A percentile compares a stretch with the other conserved stretches of the same genome.
Evolutionary conservation across 2,329 filamentous ascomycete genomes (phyloP).

Genomic region (Xylaria sp.): DNA sequence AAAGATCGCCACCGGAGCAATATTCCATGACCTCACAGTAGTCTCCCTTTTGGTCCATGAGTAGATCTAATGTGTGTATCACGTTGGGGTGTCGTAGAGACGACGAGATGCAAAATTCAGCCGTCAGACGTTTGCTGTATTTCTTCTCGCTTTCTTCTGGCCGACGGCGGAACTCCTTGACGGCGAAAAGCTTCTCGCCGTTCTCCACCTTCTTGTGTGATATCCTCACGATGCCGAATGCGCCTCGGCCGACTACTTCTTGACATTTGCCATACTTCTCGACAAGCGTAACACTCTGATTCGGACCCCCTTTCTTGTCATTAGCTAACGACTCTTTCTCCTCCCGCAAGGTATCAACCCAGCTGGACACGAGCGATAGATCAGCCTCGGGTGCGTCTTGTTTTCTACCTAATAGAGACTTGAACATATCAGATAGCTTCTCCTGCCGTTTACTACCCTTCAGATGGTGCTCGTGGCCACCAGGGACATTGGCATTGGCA

Average conservation of each 20-base stretch:
- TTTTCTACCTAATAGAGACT: slow-evolving; percentile 85
- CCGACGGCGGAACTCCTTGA: slow-evolving; percentile 96
- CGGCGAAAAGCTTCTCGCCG: slow-evolving; percentile 93
- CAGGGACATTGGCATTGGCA: slow-evolving; percentile 62
- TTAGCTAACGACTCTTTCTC: slow-evolving; percentile 81
- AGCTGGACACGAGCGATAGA: slow-evolving; percentile 91
- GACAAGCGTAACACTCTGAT: slow-evolving; percentile 80
- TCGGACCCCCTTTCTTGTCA: slow-evolving; percentile 81
- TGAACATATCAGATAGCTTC: slow-evolving; percentile 92
- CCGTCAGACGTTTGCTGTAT: slow-evolving; percentile 96
- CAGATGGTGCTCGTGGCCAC: slow-evolving; percentile 86
- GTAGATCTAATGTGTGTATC: slow-evolving; percentile 94
- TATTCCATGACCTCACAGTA: slow-evolving; percentile 99
- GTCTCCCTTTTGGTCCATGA: slow-evolving; percentile 95
- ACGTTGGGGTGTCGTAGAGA: slow-evolving; percentile 97
- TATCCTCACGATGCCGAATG: slow-evolving; percentile 96
- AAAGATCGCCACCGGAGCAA: slow-evolving; percentile 94
- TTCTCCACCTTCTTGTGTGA: slow-evolving; percentile 93
- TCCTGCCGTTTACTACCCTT: slow-evolving; percentile 92
- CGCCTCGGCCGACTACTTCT: slow-evolving; percentile 93
- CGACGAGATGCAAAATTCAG: slow-evolving; percentile 98
- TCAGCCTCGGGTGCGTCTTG: slow-evolving; percentile 81
- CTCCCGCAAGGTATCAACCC: slow-evolving; percentile 92
- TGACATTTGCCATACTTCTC: slow-evolving; percentile 99
- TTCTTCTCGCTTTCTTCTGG: slow-evolving; percentile 96